A percentile compares a stretch with the other conserved stretches of the same genome.
These are phyloP conservation scores for Fraxinus platypoda DNA, from an alignment of 305 asterid species.

Conservation along the genomic window DNA sequence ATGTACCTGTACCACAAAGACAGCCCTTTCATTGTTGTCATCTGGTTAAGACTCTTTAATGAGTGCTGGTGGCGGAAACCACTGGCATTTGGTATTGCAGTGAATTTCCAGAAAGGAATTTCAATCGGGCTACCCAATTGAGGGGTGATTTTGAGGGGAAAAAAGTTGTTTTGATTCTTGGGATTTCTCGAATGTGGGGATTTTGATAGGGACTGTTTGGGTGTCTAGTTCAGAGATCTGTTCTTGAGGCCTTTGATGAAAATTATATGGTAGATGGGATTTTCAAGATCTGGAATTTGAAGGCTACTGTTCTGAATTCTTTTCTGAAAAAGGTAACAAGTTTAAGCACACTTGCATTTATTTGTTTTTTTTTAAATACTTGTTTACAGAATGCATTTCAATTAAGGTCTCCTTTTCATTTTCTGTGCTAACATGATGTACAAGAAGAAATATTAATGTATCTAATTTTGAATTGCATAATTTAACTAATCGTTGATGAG, in stretches of 20 bases:
- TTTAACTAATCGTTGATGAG: not conserved
- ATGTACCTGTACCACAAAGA: constrained; percentile 33
- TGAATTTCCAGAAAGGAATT: constrained; percentile 24
- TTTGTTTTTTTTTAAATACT: not conserved
- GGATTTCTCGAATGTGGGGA: constrained; percentile 24
- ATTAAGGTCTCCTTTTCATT: not conserved
- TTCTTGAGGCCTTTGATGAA: not conserved
- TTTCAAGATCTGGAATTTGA: constrained; percentile 46
- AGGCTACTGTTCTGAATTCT: constrained; percentile 8
- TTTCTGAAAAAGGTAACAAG: constrained; percentile 32
- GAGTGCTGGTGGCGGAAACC: constrained; percentile 27
- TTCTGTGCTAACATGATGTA: not conserved
- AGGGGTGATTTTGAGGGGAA: constrained; percentile 10
- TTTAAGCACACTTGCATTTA: not conserved
- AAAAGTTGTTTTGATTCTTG: constrained; percentile 7
- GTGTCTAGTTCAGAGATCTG: constrained; percentile 35
- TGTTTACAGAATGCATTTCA: not conserved
- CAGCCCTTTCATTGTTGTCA: constrained; percentile 42
- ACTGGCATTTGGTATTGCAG: constrained; percentile 41
- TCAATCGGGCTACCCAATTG: constrained; percentile 22
- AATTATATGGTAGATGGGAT: constrained; percentile 28
- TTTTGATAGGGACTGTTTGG: constrained; percentile 11
- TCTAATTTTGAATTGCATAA: not conserved
- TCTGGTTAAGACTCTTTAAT: constrained; percentile 29
- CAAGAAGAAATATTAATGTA: not conserved